These are phyloP conservation scores for Daldinia eschscholtzii DNA, from an alignment of 2,329 filamentous ascomycete species.

Conservation along the genomic window DNA sequence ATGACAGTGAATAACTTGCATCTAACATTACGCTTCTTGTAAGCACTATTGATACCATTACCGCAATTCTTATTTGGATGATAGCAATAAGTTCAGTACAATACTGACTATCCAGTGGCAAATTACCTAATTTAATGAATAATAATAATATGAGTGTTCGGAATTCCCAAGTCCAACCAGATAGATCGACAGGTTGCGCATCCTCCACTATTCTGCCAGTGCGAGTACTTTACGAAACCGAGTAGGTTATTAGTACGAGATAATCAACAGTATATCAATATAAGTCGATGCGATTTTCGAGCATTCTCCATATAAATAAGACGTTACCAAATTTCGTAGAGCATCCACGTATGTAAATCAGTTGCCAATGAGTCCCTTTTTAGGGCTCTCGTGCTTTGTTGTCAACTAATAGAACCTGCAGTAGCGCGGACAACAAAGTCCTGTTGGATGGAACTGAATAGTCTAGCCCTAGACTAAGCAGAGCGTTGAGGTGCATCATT, in stretches of 20 bases:
- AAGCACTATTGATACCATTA: background rate
- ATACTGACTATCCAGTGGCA: background rate
- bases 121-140: background rate
- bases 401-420: conserved; percentile 7
- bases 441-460: background rate
- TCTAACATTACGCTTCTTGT: background rate
- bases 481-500: conserved; percentile 3
- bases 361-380: conserved; percentile 8
- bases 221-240: background rate
- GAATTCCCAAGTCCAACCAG: background rate
- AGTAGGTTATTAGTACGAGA: background rate
- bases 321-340: background rate
- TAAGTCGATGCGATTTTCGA: background rate
- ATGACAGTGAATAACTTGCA: background rate
- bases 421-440: conserved; percentile 1
- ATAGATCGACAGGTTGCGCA: background rate
- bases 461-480: conserved; percentile 10
- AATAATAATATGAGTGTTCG: too few species aligned
- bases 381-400: conserved; percentile 4
- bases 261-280: background rate
- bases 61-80: too few species aligned
- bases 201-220: conserved; percentile 6
- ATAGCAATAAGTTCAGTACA: background rate
- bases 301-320: conserved; percentile 5
- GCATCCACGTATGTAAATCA: conserved; percentile 13